A percentile compares a stretch with the other conserved stretches of the same genome.
Conservation (phyloP, 768 basidiomycete species). For the Phallus indusiatus region DNA sequence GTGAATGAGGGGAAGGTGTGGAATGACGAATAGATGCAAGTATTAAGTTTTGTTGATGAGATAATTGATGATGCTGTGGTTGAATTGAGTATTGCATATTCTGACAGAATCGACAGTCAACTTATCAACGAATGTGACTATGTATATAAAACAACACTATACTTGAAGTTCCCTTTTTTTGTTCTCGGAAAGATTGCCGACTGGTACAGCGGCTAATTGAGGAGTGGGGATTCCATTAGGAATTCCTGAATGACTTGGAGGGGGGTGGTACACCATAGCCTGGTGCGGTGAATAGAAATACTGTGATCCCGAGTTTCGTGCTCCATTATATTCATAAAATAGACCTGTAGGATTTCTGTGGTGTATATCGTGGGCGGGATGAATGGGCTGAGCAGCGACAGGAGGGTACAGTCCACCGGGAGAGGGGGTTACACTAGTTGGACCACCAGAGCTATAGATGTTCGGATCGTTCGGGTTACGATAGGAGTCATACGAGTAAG, state of each 20-base stretch:
- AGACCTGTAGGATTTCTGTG: conserved; percentile 41
- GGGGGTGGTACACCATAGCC: conserved; percentile 46
- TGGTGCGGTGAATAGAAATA: conserved; percentile 54
- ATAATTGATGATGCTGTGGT: conserved; percentile 31
- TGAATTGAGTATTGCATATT: conserved; percentile 32
- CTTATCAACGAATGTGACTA: not conserved
- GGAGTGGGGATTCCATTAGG: conserved; percentile 43
- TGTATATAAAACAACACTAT: conserved; percentile 7
- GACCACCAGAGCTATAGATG: conserved; percentile 36
- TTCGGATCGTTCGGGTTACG: conserved; percentile 36
- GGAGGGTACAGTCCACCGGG: conserved; percentile 41
- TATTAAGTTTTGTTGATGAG: conserved; percentile 29
- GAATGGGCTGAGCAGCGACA: conserved; percentile 32
- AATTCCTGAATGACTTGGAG: conserved; percentile 44
- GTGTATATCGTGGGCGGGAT: conserved; percentile 30
- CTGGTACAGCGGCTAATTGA: conserved; percentile 33
- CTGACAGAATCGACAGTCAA: conserved; percentile 4
- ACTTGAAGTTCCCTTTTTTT: conserved; percentile 57
- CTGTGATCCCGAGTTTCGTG: conserved; percentile 41
- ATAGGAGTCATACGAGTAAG: conserved; percentile 40
- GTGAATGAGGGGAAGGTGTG: conserved; percentile 33
- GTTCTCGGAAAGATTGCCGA: conserved; percentile 30
- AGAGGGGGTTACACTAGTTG: conserved; percentile 29
- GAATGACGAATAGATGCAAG: conserved; percentile 32
- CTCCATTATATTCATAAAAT: conserved; percentile 50